Evolutionary conservation across 2,329 filamentous ascomycete species (phyloP).

Genomic region (Penicillium capsulatum): DNA sequence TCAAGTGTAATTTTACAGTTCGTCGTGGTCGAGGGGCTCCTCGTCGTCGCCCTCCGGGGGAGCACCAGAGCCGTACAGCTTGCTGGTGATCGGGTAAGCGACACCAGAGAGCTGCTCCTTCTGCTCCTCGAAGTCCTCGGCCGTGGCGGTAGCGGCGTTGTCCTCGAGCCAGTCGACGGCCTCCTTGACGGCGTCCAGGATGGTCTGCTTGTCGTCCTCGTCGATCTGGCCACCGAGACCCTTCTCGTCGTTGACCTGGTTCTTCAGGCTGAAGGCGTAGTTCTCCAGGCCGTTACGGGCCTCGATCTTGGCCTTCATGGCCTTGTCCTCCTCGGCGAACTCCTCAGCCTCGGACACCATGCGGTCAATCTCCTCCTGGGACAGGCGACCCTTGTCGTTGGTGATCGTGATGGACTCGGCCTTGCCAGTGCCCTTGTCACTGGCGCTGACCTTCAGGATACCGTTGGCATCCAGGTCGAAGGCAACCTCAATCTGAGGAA

Average conservation of each 20-base stretch:
- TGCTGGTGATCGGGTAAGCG: slow-evolving; percentile 98
- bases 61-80: slow-evolving; percentile 73
- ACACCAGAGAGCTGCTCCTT: slow-evolving; percentile 98
- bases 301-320: slow-evolving; percentile 93
- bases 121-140: slow-evolving; percentile 98
- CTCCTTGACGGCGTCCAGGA: slow-evolving; percentile 96
- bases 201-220: slow-evolving; percentile 95
- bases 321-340: slow-evolving; percentile 99
- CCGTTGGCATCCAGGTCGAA: slow-evolving; percentile 98
- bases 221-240: slow-evolving; percentile 98
- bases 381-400: slow-evolving; percentile 98
- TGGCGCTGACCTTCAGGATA: slow-evolving; percentile 92
- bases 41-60: slow-evolving; percentile 66
- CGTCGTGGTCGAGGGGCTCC: slow-evolving; percentile 66
- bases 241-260: slow-evolving; percentile 95
- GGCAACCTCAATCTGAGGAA: slow-evolving; percentile 96
- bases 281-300: slow-evolving; percentile 96
- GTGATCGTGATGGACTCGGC: slow-evolving; percentile 96
- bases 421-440: slow-evolving; percentile 98
- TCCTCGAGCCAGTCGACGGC: slow-evolving; percentile 94
- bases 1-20: slow-evolving; percentile 61
- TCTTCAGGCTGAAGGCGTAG: slow-evolving; percentile 98
- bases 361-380: slow-evolving; percentile 95
- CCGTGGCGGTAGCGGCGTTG: slow-evolving; percentile 76
- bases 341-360: slow-evolving; percentile 99